Evolutionary conservation across 2,329 filamentous ascomycete species (phyloP).

Genomic region (Trichophyton equinum): DNA sequence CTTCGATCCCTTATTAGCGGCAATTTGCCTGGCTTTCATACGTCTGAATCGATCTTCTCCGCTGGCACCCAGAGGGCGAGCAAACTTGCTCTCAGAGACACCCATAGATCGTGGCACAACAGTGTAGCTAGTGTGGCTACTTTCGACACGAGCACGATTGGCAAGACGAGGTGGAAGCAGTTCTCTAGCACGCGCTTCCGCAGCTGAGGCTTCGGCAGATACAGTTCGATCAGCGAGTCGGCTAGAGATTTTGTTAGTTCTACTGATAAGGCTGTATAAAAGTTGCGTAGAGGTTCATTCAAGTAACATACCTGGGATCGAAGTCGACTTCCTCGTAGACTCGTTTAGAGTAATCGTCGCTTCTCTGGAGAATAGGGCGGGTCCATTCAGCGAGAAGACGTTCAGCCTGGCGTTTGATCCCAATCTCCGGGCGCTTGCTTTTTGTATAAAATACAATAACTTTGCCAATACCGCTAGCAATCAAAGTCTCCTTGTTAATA

Average conservation of each 20-base stretch:
- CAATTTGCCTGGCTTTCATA: slow-evolving; percentile 38
- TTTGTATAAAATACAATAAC: slow-evolving; percentile 95
- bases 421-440: slow-evolving; percentile 74
- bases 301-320: slow-evolving; percentile 40
- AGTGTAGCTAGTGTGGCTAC: slow-evolving; percentile 48
- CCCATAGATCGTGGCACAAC: slow-evolving; percentile 49
- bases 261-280: neutral
- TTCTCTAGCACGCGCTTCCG: slow-evolving; percentile 40
- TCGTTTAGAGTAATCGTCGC: slow-evolving; percentile 87
- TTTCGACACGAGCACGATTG: slow-evolving; percentile 48
- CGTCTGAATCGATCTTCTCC: slow-evolving; percentile 38
- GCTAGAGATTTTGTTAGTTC: slow-evolving; percentile 18
- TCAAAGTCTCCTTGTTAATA: slow-evolving; percentile 78
- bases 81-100: slow-evolving; percentile 33
- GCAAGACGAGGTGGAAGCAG: slow-evolving; percentile 41
- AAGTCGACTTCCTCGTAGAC: slow-evolving; percentile 46
- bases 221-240: slow-evolving; percentile 25
- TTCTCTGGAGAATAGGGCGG: slow-evolving; percentile 81
- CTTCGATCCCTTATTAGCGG: slow-evolving; percentile 29
- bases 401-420: slow-evolving; percentile 89
- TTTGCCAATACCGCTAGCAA: slow-evolving; percentile 89
- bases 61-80: slow-evolving; percentile 34
- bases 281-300: neutral
- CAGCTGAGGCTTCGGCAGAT: slow-evolving; percentile 30
- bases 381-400: slow-evolving; percentile 92